These are phyloP conservation scores for Lithohypha guttulata DNA, from an alignment of 2,329 filamentous ascomycete species.

Conservation along the genomic window DNA sequence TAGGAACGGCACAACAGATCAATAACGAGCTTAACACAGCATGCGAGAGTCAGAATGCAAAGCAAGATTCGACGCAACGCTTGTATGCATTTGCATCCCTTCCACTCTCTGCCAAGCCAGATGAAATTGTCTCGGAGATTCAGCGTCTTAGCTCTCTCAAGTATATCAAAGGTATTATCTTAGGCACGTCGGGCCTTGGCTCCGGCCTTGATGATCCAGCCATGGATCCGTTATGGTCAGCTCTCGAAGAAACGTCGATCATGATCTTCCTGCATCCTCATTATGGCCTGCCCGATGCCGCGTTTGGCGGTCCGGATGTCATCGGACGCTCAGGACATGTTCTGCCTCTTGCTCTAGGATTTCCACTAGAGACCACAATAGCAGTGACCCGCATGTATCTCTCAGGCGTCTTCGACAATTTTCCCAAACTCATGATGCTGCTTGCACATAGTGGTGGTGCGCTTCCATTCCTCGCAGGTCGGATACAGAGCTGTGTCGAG, in stretches of 20 bases:
- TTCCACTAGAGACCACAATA: slow-evolving; percentile 87
- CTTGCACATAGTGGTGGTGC: slow-evolving; percentile 84
- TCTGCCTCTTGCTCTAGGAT: slow-evolving; percentile 72
- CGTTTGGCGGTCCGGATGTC: slow-evolving; percentile 67
- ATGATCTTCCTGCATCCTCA: slow-evolving; percentile 82
- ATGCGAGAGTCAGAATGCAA: slow-evolving; percentile 43
- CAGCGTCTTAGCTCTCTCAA: slow-evolving; percentile 49
- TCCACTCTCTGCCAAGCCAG: slow-evolving; percentile 58
- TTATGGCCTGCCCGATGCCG: slow-evolving; percentile 70
- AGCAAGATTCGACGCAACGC: slow-evolving; percentile 28
- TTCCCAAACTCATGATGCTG: slow-evolving; percentile 58
- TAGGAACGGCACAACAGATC: slow-evolving; percentile 52
- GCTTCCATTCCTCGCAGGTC: slow-evolving; percentile 74
- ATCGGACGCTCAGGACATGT: slow-evolving; percentile 73
- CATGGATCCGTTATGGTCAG: slow-evolving; percentile 61
- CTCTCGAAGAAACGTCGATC: slow-evolving; percentile 53
- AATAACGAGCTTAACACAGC: slow-evolving; percentile 68
- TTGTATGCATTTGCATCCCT: slow-evolving; percentile 77
- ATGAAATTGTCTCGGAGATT: slow-evolving; percentile 56
- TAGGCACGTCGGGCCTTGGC: slow-evolving; percentile 74
- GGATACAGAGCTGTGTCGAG: slow-evolving; percentile 76
- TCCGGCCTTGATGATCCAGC: slow-evolving; percentile 66
- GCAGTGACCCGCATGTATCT: slow-evolving; percentile 79
- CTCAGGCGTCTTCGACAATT: slow-evolving; percentile 72
- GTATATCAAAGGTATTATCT: slow-evolving; percentile 72